Evolutionary conservation across 2,329 filamentous ascomycete species (phyloP).

Genomic region (Sporothrix luriei): DNA sequence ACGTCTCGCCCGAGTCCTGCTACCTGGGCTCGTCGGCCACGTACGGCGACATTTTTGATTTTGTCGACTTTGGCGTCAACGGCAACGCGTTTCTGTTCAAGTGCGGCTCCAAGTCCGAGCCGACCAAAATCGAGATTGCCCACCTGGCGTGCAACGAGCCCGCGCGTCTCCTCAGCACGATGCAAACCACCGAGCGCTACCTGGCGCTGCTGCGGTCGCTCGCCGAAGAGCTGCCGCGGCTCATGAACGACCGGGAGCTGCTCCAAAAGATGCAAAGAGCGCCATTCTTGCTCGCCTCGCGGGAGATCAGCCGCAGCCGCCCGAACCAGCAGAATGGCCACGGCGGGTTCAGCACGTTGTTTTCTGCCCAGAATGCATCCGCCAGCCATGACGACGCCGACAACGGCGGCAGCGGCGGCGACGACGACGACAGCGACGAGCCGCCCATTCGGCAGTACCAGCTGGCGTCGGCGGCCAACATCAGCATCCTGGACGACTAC

Average conservation of each 20-base stretch:
- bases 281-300: constrained; percentile 80
- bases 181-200: constrained; percentile 85
- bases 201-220: constrained; percentile 78
- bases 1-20: constrained; percentile 70
- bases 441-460: constrained; percentile 74
- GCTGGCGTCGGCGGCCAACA: constrained; percentile 69
- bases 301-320: constrained; percentile 60
- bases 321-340: neutral
- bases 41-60: constrained; percentile 93
- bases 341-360: constrained; percentile 19
- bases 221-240: constrained; percentile 67
- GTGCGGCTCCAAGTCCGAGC: constrained; percentile 88
- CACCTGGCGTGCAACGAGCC: constrained; percentile 82
- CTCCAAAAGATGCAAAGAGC: constrained; percentile 74
- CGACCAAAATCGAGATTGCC: constrained; percentile 83
- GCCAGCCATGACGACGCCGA: constrained; percentile 44
- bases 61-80: constrained; percentile 87
- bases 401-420: constrained; percentile 46
- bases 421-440: constrained; percentile 62
- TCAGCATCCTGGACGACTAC: constrained; percentile 84
- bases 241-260: constrained; percentile 79
- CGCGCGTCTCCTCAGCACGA: constrained; percentile 73
- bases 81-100: constrained; percentile 87
- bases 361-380: constrained; percentile 41
- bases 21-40: constrained; percentile 73